Evolutionary conservation across 495 filamentous ascomycete species (phyloP), one percentile per base, ranked within the genome.

Genomic region (Lasiosphaeris hirsuta): DNA sequence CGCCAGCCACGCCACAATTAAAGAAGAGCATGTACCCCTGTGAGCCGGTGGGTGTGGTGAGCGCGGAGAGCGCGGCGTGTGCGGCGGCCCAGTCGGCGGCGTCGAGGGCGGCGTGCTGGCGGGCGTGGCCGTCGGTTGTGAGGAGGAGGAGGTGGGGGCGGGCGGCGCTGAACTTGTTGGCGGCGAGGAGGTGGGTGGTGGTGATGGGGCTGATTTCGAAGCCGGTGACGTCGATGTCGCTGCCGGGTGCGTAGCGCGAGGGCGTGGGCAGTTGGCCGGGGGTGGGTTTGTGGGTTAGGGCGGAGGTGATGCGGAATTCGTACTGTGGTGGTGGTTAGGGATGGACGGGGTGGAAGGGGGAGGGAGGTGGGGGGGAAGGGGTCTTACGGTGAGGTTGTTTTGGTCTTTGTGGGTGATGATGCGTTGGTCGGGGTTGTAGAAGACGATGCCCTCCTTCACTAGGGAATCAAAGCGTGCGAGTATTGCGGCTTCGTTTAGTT

Each of bases 141-240:
- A 78, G 66, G 6, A 77, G 51, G 11, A 78, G 61, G 4, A 71
- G 51, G 41, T 76, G 72, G 1, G 75, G 75, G 8, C 73, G 60
- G 34, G 70, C 69, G 15, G 75, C 65, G 7, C 64, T 68, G 55
- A 73, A 77, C 50, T 73, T 76, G 65, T 77, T 78, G 18, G 65
- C 61, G 3, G 66, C 64, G 13, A 78, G 62, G 34, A 71, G 42
- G 34, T 78, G 75, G 0, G 68, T 73, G 3, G 50, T 43, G 7
- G 52, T 51, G 17, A 66, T 17, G 9, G 41, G 36, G 4, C 47
- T 39, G 10, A 69, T 11, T 43, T 64, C 57, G 53, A 61, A 67
- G 5, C 52, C 58, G 7, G 46, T 23, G n/a, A 60, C 42, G 52
- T 44, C 43, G 30, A 69, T 68, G 50, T 71, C 68, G 58, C 64